These are phyloP conservation scores for Cladosporium sphaerospermum DNA, from an alignment of 2,329 filamentous ascomycete species.

Conservation along the genomic window DNA sequence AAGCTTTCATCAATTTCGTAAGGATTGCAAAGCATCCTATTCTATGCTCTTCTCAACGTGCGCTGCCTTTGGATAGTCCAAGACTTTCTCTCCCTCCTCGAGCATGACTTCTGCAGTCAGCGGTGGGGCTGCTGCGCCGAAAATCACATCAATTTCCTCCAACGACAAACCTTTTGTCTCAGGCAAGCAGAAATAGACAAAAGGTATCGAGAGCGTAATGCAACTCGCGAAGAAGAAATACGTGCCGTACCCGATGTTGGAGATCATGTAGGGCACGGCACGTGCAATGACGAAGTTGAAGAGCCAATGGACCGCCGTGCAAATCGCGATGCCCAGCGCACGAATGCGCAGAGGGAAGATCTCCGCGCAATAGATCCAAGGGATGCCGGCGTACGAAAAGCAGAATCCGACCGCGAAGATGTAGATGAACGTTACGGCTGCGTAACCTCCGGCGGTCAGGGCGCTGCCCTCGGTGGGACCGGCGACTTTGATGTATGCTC, in stretches of 20 bases:
- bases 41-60: no score
- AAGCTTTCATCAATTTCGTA: no score
- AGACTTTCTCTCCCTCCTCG: slow-evolving; percentile 22
- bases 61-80: neutral
- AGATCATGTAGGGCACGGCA: slow-evolving; percentile 16
- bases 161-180: slow-evolving; percentile 36
- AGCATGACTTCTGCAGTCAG: slow-evolving; percentile 16
- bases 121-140: slow-evolving; percentile 35
- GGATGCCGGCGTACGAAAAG: slow-evolving; percentile 15
- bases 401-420: slow-evolving; percentile 14
- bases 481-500: slow-evolving; percentile 5
- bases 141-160: slow-evolving; percentile 31
- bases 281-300: slow-evolving; percentile 20
- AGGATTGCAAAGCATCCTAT: no score
- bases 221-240: slow-evolving; percentile 21
- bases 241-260: slow-evolving; percentile 12
- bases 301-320: slow-evolving; percentile 18
- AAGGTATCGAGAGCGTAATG: slow-evolving; percentile 23
- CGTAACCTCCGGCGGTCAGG: slow-evolving; percentile 10
- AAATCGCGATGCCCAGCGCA: slow-evolving; percentile 14
- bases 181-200: slow-evolving; percentile 34
- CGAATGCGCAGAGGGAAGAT: slow-evolving; percentile 9
- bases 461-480: neutral
- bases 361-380: slow-evolving; percentile 13
- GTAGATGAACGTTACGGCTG: slow-evolving; percentile 17